Evolutionary conservation across 257 asterid genomes (phyloP).

Genomic region (Nicotiana otophora): DNA sequence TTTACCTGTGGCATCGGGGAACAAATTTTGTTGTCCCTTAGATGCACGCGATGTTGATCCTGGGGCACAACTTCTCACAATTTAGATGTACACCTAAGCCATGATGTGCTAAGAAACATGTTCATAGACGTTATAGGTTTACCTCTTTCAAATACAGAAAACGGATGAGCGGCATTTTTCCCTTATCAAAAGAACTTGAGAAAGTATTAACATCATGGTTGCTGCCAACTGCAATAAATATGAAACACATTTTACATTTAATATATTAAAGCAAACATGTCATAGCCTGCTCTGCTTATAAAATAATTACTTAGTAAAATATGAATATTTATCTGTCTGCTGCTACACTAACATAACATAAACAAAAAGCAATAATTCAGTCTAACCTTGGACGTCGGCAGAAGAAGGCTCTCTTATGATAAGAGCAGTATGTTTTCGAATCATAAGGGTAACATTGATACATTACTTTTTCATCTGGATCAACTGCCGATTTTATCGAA

Average conservation of each 20-base stretch:
- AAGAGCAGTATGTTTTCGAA: not conserved
- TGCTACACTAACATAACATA: not conserved
- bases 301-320: too few relatives aligned
- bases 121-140: not conserved
- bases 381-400: not conserved
- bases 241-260: not conserved
- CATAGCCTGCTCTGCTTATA: too few relatives aligned
- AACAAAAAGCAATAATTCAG: not conserved
- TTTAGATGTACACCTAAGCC: not conserved
- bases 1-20: not conserved
- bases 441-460: not conserved
- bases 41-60: not conserved
- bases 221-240: too few relatives aligned
- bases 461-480: not conserved
- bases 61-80: not conserved
- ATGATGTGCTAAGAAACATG: not conserved
- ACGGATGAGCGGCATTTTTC: too few relatives aligned
- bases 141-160: too few relatives aligned
- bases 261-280: not conserved
- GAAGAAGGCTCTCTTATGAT: not conserved
- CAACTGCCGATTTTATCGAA: not conserved
- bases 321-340: too few relatives aligned
- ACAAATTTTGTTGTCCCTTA: not conserved
- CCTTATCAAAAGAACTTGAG: not conserved
- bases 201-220: not conserved